Evolutionary conservation across 1,284 basidiomycete genomes (phyloP).

Genomic region (Psilocybe mexicana): DNA sequence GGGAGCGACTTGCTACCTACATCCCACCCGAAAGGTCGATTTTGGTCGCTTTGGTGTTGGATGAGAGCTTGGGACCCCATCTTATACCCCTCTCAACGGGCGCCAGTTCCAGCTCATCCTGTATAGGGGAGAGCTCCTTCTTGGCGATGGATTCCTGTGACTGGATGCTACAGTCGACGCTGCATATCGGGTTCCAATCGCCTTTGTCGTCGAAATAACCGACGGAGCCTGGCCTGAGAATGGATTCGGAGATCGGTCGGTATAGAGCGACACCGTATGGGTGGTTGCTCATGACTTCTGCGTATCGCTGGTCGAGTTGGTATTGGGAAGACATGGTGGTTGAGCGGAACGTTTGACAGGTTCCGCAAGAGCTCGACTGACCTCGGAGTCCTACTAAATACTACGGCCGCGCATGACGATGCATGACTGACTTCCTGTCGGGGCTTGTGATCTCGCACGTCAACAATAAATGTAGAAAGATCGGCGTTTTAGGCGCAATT

Average conservation of each 20-base stretch:
- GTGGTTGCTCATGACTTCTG: constrained; percentile 23
- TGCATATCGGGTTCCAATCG: constrained; percentile 21
- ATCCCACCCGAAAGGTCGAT: constrained; percentile 20
- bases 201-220: constrained; percentile 25
- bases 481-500: too few species aligned
- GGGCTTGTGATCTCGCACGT: too few species aligned
- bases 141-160: constrained; percentile 1
- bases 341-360: background rate
- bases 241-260: constrained; percentile 12
- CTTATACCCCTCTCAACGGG: constrained; percentile 20
- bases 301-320: constrained; percentile 21
- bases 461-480: too few species aligned
- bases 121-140: constrained; percentile 15
- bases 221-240: constrained; percentile 18
- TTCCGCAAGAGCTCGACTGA: background rate
- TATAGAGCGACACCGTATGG: constrained; percentile 22
- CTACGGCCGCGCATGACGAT: too few species aligned
- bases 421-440: too few species aligned
- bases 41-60: constrained; percentile 14
- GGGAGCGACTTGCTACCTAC: constrained; percentile 7
- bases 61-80: constrained; percentile 23
- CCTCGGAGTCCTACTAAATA: too few species aligned
- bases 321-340: constrained; percentile 10
- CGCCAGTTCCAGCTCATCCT: constrained; percentile 17
- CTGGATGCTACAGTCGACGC: constrained; percentile 10